Evolutionary conservation across 2,329 filamentous ascomycete genomes (phyloP), one percentile per base, ranked within the genome.

Genomic region (Lecanosticta acicola): DNA sequence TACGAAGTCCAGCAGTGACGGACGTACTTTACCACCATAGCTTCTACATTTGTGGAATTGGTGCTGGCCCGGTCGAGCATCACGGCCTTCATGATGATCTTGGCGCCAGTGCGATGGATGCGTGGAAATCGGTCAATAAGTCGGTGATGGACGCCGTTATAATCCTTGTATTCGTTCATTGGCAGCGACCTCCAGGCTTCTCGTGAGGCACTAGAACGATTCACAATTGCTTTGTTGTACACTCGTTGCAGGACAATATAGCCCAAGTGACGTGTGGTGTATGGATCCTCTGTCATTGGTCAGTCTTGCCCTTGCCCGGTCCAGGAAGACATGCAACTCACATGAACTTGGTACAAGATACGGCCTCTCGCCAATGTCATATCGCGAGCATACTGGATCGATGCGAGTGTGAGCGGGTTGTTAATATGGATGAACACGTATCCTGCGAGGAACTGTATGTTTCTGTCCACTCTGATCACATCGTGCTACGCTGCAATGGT

Each of bases 341-440:
- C 47, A 26, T 39, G 39, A 21, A 54, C 43, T 48, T 51, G 48
- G 43, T 54, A 54, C 3, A 51, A 40, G 7, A 54, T 44, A 14
- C 45, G 45, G 2, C 48, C 48, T 48, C 45, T 40, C 2, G 50
- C 48, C 7, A 46, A 29, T 16, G 48, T 50, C 48, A 51, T 51
- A 5, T 42, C 43, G 19, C 45, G 51, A 32, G 43, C 48, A 32
- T 51, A 50, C 33, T 50, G 41, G 17, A 50, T 10, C 5, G 44
- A 16, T 26, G 39, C 18, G 4, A 45, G 17, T 18, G 48, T 5
- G 10, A 8, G 4, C 4, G 3, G 13, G 13, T 18, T n/a, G 18
- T 20, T 17, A 19, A 17, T 20, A 14, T 34, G 10, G 14, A 32
- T 5, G 21, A 16, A 39, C 18, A 13, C n/a, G 34, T 39, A 39